Evolutionary conservation across 148 eudicot species (phyloP), one percentile per base, ranked within the genome.

Genomic region (Fallopia convolvulus): DNA sequence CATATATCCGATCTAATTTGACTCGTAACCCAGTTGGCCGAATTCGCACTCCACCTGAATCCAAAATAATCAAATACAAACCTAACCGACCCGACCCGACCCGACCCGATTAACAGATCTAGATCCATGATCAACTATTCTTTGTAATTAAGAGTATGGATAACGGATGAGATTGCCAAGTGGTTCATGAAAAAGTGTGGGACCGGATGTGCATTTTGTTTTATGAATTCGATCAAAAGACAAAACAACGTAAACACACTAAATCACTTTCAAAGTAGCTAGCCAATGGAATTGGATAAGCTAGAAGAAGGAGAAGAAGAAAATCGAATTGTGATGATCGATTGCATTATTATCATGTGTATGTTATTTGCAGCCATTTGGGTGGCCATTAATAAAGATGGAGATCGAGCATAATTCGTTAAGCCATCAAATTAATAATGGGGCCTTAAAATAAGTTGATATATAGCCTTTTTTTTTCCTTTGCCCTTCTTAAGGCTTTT

Each of bases 221-320:
- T 12, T 20, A 58, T 58, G 32, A 58, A 58, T 21, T 36, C 39
- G 3, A 12, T 65, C 18, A 13, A 65, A 65, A 26, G 26, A 56
- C 26, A 58, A 21, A 58, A 8, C 68, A 65, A 30, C 10, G 12
- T 1, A 6, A 5, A 36, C 11, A 36, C 20, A 68, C 3, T 39
- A 68, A 68, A 68, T 68, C 21, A 6, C 72, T 68, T 68, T 68
- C 72, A 33, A 17, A 32, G 20, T 18, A 33, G 44, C 20, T 18
- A 36, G 72, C 44, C 71, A 26, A 68, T 68, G 4, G 13, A 68
- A 68, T 33, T 36, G 72, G 72, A 68, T 68, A 68, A 68, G n/a
- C n/a, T n/a, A n/a, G n/a, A n/a, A n/a, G n/a, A n/a, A n/a, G 72
- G 10, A 21, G 4, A 8, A 61, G 36, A 61, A 1, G 61, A 55